Evolutionary conservation across 345 rosid species (phyloP).

Genomic region (Boechera stricta): DNA sequence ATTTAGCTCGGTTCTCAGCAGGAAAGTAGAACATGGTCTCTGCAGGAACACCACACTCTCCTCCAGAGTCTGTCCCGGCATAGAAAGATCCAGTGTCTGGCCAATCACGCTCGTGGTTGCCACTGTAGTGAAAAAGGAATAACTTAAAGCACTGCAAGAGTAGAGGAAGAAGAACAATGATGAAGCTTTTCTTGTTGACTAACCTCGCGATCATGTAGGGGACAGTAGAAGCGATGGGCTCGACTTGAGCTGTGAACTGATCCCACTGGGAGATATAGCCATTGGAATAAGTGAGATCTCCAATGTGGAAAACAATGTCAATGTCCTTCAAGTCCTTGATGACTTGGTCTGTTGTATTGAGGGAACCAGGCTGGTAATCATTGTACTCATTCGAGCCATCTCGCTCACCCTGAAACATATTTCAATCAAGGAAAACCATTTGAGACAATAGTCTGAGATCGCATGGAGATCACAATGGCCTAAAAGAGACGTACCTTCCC

Average conservation of each 20-base stretch:
- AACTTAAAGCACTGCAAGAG: slow-evolving; percentile 17
- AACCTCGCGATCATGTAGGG: slow-evolving; percentile 87
- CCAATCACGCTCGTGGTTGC: slow-evolving; percentile 86
- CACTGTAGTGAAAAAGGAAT: slow-evolving; percentile 48
- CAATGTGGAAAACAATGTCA: slow-evolving; percentile 79
- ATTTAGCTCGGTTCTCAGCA: slow-evolving; percentile 68
- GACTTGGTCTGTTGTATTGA: slow-evolving; percentile 77
- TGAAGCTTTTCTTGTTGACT: slow-evolving; percentile 24
- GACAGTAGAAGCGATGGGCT: slow-evolving; percentile 69
- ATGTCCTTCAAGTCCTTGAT: slow-evolving; percentile 62
- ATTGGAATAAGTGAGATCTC: slow-evolving; percentile 71
- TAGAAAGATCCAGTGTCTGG: slow-evolving; percentile 73
- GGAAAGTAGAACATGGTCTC: slow-evolving; percentile 74
- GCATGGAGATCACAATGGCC: background rate
- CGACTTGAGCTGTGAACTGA: slow-evolving; percentile 84
- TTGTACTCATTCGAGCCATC: slow-evolving; percentile 83
- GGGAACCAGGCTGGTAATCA: slow-evolving; percentile 74
- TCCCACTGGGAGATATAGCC: slow-evolving; percentile 90
- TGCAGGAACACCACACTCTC: slow-evolving; percentile 69
- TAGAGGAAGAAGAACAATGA: slow-evolving; percentile 16
- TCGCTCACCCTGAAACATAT: slow-evolving; percentile 64
- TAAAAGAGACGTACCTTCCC: slow-evolving; percentile 62
- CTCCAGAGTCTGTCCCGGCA: slow-evolving; percentile 60
- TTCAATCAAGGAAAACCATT: slow-evolving; percentile 14
- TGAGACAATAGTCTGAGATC: background rate